Evolutionary conservation across 2,329 filamentous ascomycete species (phyloP), one percentile per base, ranked within the genome.

Genomic region (Ustilaginoidea virens): DNA sequence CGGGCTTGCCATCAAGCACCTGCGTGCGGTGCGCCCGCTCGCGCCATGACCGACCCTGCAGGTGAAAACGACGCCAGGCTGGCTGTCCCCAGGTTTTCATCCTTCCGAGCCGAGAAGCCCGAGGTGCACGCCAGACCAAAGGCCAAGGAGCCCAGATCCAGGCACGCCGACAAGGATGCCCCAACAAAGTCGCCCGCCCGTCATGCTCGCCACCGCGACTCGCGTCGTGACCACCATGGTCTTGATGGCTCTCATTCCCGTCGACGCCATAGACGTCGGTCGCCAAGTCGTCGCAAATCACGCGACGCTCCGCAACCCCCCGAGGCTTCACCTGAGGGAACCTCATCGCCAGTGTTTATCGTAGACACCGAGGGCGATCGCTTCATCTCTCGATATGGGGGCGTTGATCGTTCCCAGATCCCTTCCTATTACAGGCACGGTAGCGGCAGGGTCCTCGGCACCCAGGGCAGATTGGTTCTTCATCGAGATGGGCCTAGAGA

Each of bases 301-400:
- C 12, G 12, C 12, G 25, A 23, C 8, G 22, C 12, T 9, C n/a
- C 9, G 11, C 23, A 34, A 13, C 25, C 14, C 8, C 27, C 33
- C 1, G 39, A 36, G 18, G 8, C 23, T 11, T 5, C 7, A 7
- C 19, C 26, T 9, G 20, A 17, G 12, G 23, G 8, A 11, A 10
- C 20, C 3, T 23, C 19, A 45, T 37, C 47, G 15, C 38, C 46
- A 43, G 22, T 45, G 4, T 86, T 70, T 47, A 42, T 70, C 25
- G 43, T 80, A 29, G 87, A 96, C 51, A 70, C 60, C 23, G 74
- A 72, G 43, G 86, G 87, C 0, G 87, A 96, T 43, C 58, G 65
- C 4, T 65, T 83, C 27, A 83, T 90, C 38, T 51, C 78, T 25
- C 66, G 66, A 16, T 94, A 86, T 47, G 81, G 69, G 10, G 27